A percentile compares a stretch with the other conserved stretches of the same genome.
Evolutionary conservation across 345 rosid species (phyloP).

Genomic region (Camelina hispida): DNA sequence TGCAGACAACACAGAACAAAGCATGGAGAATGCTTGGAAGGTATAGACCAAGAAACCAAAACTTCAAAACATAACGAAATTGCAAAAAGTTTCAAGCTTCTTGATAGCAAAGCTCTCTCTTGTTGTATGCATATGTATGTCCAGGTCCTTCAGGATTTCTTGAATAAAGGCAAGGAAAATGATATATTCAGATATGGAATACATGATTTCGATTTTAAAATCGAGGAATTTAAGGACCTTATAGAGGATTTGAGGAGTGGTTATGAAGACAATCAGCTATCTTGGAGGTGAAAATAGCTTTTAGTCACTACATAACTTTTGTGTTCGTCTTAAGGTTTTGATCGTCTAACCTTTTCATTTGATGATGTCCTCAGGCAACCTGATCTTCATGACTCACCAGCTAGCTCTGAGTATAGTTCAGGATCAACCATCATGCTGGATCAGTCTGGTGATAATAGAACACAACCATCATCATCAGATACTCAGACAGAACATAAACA

Average conservation of each 20-base stretch:
- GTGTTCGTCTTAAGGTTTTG: slow-evolving; percentile 18
- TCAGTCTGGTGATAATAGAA: slow-evolving; percentile 54
- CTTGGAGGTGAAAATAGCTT: slow-evolving; percentile 66
- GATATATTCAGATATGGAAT: slow-evolving; percentile 55
- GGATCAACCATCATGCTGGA: slow-evolving; percentile 69
- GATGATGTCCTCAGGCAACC: slow-evolving; percentile 66
- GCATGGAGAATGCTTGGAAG: slow-evolving; percentile 98
- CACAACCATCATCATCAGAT: slow-evolving; percentile 54
- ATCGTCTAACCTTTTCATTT: slow-evolving; percentile 43
- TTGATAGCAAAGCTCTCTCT: slow-evolving; percentile 28
- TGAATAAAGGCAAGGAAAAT: slow-evolving; percentile 57
- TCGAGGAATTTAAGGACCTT: slow-evolving; percentile 78
- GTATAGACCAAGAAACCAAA: slow-evolving; percentile 50
- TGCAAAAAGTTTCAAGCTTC: neutral
- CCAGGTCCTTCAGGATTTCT: slow-evolving; percentile 84
- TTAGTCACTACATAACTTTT: neutral
- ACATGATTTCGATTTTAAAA: slow-evolving; percentile 67
- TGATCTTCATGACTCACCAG: slow-evolving; percentile 78
- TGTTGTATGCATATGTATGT: slow-evolving; percentile 36
- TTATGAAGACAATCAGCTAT: slow-evolving; percentile 63
- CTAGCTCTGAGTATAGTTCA: slow-evolving; percentile 86
- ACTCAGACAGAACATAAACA: slow-evolving; percentile 49
- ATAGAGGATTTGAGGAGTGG: slow-evolving; percentile 69
- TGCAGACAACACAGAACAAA: slow-evolving; percentile 76
- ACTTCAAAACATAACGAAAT: neutral